Base-by-base conservation (phyloP, 1,284 basidiomycete species). In the Puccinia novopanici region DNA sequence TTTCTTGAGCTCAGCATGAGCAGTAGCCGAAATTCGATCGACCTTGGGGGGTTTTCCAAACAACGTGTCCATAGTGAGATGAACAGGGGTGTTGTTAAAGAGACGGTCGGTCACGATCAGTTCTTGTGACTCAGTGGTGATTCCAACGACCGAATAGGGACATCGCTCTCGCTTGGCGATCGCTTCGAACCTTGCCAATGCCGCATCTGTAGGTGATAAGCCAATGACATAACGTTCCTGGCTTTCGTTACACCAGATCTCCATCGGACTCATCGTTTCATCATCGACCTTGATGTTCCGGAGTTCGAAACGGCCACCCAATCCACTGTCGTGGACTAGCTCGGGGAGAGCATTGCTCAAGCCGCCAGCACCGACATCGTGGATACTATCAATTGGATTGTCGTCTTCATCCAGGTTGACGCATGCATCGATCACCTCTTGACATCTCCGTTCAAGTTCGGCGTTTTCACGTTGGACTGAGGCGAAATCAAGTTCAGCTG, bases 191-290 rank as follows among this genome's bases (percentile, higher is more conserved):
- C 8, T 78, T 37, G 61, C 45, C 40, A 78, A 52, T n/a, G 76
- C 55, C 9, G 15, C 61, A 42, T 54, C 52, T 9, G 68, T 55
- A 13, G 84, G 83, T 4, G 84, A 83, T 34, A 88, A 84, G 22
- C 94, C 97, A 45, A 99, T 89, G 48, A 99, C 97, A 85, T 99
- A 99, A 63, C 97, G 91, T 85, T 99, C 96, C 87, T 99, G 96
- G 83, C 91, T 93, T 87, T 99, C 97, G 87, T 99, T 99, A 87
- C 97, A 99, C 96, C 96, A 99, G 82, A 99, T 98, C 87, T 98
- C 96, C 95, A 99, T 98, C 0, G 96, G 97, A 10, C 93, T 95
- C 93, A 99, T 94, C 68, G 92, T 91, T 45, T 90, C 89, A 86
- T 99, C 97, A 54, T 94, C 96, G 65, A 98, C 90, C 37, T 93